Evolutionary conservation across 768 basidiomycete species (phyloP), one percentile per base, ranked within the genome.

Genomic region (Boletellus ananas): DNA sequence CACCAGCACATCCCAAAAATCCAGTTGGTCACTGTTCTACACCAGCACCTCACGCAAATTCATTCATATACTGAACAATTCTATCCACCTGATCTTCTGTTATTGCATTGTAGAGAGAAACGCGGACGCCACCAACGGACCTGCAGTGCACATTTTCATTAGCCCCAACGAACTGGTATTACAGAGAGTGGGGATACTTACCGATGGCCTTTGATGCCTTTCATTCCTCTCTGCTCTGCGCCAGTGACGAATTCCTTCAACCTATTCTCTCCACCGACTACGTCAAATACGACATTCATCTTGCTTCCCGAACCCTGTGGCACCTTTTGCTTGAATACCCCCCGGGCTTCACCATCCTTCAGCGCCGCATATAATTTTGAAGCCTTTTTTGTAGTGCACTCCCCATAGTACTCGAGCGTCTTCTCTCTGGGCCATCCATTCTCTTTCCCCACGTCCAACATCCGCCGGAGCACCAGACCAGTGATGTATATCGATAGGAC

Each of bases 251-350:
- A 98, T 58, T 72, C 69, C 59, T 80, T 79, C 67, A 96, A 76
- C 17, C 75, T 77, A 1, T 78, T 86, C n/a, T 89, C 84, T 0
- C 83, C 87, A 0, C 84, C 87, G 12, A 81, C 56, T 12, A 94
- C 73, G 46, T 81, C 79, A 69, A 97, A 98, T 1, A 91, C 89
- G 14, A 91, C 77, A 65, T 99, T 99, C 95, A 98, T 98, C 83
- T 89, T 88, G 69, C 94, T 97, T 52, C 87, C 79, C 42, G 84
- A 82, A 6, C 81, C 86, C 50, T 78, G 75, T 61, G 80, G 75
- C 17, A 95, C 94, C 62, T 87, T 89, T 18, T 78, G 65, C 58
- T 70, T 78, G 58, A 90, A 81, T 49, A 90, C 71, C 0, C 91
- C 91, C 58, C 76, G 78, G 50, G 70, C 72, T 65, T 85, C 82